phyloP scores from a whole-genome alignment of 176 grass and related monocot species.

The Thinopyrum elongatum region DNA sequence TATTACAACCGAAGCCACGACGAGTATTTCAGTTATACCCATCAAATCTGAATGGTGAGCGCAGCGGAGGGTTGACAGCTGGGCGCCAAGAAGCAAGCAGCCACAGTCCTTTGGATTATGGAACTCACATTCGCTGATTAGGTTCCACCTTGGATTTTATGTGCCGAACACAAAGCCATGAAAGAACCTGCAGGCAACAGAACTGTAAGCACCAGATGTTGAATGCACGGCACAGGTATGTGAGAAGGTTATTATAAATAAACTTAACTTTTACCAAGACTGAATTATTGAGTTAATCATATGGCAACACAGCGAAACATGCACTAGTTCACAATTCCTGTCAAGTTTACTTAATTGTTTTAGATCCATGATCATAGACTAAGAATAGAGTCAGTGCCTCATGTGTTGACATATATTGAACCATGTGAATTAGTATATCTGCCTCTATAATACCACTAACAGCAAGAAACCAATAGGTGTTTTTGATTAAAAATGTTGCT shows the following conservation, averaged over 20 bases:
- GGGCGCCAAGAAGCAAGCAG: slow-evolving; percentile 8
- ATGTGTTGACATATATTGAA: background rate
- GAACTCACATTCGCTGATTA: background rate
- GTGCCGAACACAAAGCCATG: slow-evolving; percentile 18
- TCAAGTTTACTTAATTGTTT: background rate
- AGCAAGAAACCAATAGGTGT: background rate
- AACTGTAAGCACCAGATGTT: slow-evolving; percentile 6
- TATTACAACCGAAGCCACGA: background rate
- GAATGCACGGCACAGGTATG: background rate
- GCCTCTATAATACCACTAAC: background rate
- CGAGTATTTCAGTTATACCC: slow-evolving; percentile 3
- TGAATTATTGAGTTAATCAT: background rate
- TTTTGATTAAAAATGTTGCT: background rate
- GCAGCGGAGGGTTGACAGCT: slow-evolving; percentile 6
- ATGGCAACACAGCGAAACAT: background rate
- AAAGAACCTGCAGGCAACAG: slow-evolving; percentile 33
- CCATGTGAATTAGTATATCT: background rate
- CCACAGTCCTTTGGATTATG: background rate
- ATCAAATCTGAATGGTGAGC: background rate
- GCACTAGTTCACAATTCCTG: background rate
- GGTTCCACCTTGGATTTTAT: slow-evolving; percentile 23
- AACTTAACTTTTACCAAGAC: background rate
- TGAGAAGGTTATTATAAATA: background rate
- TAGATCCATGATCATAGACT: background rate
- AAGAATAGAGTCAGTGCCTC: background rate